These are phyloP conservation scores for Exophiala sideris DNA, from an alignment of 2,329 filamentous ascomycete genomes.

Conservation along the genomic window DNA sequence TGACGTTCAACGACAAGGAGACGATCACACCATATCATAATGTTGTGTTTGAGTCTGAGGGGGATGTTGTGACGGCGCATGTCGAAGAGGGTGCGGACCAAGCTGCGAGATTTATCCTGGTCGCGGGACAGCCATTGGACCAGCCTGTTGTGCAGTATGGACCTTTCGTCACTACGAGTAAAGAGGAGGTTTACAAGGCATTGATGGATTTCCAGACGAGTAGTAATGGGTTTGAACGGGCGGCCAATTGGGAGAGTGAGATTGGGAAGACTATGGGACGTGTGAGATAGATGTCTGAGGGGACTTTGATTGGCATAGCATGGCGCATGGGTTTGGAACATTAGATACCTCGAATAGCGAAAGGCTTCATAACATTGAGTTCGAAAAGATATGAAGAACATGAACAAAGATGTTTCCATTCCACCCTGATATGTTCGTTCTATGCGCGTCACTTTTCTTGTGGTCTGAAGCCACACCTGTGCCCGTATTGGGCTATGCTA, in stretches of 20 bases:
- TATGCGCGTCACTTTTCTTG: too few relatives aligned
- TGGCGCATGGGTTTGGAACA: too few relatives aligned
- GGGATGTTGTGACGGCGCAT: slow-evolving; percentile 69
- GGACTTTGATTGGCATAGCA: too few relatives aligned
- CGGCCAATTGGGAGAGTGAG: slow-evolving; percentile 75
- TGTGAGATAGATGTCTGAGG: slow-evolving; percentile 3
- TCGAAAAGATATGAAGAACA: too few relatives aligned
- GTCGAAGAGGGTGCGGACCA: slow-evolving; percentile 64
- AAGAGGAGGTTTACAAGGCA: slow-evolving; percentile 72
- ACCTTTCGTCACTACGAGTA: slow-evolving; percentile 72
- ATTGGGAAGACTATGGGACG: slow-evolving; percentile 72
- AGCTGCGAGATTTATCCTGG: slow-evolving; percentile 55
- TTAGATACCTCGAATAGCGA: too few relatives aligned
- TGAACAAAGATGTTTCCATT: too few relatives aligned
- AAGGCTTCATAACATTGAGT: too few relatives aligned
- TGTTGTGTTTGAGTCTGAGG: slow-evolving; percentile 77
- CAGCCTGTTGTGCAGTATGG: slow-evolving; percentile 81
- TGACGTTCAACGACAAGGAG: slow-evolving; percentile 52
- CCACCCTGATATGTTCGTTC: too few relatives aligned
- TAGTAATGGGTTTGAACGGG: slow-evolving; percentile 76
- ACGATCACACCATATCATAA: slow-evolving; percentile 74
- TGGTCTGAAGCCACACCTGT: too few relatives aligned
- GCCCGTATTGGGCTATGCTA: background rate
- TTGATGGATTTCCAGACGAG: slow-evolving; percentile 70
- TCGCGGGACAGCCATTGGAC: slow-evolving; percentile 75